A percentile compares a stretch with the other conserved stretches of the same genome.
These are phyloP conservation scores for Sanghuangporus sanghuang DNA, from an alignment of 1,284 basidiomycete species.

Conservation along the genomic window DNA sequence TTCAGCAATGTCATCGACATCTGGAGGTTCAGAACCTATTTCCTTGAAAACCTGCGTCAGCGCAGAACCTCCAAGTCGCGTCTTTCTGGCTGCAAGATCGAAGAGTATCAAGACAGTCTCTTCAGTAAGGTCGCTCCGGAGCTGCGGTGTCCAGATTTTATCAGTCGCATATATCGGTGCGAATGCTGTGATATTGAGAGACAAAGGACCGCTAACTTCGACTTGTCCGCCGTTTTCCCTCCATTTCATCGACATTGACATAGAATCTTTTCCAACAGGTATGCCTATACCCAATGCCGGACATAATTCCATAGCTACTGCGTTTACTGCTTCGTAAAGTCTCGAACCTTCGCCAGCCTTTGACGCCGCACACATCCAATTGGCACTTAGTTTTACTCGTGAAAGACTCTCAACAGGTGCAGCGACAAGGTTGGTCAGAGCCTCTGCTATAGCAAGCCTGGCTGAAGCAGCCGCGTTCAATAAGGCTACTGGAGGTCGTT, in stretches of 20 bases:
- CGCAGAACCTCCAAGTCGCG: conserved; percentile 91
- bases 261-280: conserved; percentile 98
- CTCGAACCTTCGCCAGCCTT: conserved; percentile 88
- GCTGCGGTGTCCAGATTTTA: conserved; percentile 90
- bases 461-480: conserved; percentile 87
- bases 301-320: conserved; percentile 92
- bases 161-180: conserved; percentile 79
- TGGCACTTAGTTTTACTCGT: conserved; percentile 90
- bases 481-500: conserved; percentile 91
- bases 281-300: conserved; percentile 93
- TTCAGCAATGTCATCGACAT: conserved; percentile 76
- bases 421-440: conserved; percentile 89
- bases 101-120: conserved; percentile 82
- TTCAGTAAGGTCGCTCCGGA: conserved; percentile 61
- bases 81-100: conserved; percentile 82
- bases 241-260: conserved; percentile 99
- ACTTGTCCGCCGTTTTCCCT: conserved; percentile 56
- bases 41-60: conserved; percentile 94
- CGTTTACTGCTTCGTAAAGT: conserved; percentile 90
- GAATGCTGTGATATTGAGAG: conserved; percentile 94
- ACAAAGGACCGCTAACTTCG: conserved; percentile 88
- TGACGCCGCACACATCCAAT: conserved; percentile 98
- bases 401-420: conserved; percentile 70
- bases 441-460: conserved; percentile 93
- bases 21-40: conserved; percentile 83